A percentile compares a stretch with the other conserved stretches of the same genome.
Conservation (phyloP, 2,329 filamentous ascomycete species). For the Aspergillus neoniger region DNA sequence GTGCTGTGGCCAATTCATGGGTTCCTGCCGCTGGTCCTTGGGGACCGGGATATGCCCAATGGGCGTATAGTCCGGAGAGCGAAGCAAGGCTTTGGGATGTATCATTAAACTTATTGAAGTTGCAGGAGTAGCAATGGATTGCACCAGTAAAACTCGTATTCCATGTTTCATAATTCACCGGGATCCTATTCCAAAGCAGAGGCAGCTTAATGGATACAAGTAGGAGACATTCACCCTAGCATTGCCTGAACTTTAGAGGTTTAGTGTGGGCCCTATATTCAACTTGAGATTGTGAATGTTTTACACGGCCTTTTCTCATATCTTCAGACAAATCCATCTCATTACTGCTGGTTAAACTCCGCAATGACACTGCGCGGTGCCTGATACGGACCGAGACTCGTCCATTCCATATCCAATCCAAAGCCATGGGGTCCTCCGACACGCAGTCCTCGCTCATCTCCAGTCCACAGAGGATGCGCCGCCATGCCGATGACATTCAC, state of each 20-base stretch:
- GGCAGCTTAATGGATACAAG: no score
- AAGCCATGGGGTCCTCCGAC: constrained; percentile 47
- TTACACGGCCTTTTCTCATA: no score
- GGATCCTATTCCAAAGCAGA: no score
- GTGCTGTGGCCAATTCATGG: constrained; percentile 13
- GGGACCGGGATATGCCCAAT: background rate
- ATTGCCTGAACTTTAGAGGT: no score
- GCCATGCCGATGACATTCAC: constrained; percentile 55
- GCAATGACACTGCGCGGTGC: constrained; percentile 21
- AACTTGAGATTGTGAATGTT: no score
- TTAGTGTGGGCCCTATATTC: no score
- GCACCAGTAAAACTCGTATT: fast-evolving
- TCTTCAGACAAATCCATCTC: background rate
- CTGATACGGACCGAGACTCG: constrained; percentile 24
- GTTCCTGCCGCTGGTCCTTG: background rate
- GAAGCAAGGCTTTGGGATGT: constrained; percentile 2
- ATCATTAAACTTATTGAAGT: background rate
- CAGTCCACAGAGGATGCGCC: constrained; percentile 54
- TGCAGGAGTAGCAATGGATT: background rate
- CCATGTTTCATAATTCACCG: no score
- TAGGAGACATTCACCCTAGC: no score
- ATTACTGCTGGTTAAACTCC: background rate
- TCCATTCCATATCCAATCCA: constrained; percentile 24
- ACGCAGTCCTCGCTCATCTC: constrained; percentile 35
- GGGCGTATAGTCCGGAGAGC: constrained; percentile 6